These are phyloP conservation scores for Malus hybrid DNA, from an alignment of 331 rosid species.

Conservation along the genomic window DNA sequence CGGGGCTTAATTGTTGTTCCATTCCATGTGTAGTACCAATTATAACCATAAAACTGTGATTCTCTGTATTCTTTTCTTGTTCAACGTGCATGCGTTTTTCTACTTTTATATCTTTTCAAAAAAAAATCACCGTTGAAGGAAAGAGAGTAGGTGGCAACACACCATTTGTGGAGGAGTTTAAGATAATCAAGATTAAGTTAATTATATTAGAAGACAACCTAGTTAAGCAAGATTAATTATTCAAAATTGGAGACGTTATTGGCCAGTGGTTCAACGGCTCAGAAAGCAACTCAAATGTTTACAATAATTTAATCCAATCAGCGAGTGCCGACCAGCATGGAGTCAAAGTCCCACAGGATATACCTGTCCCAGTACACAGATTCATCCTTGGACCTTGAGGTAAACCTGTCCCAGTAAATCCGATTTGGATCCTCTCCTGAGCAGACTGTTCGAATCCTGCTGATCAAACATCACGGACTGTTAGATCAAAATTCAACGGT, in stretches of 20 bases:
- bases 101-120: background rate
- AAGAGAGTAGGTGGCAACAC: background rate
- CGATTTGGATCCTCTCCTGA: too few relatives aligned
- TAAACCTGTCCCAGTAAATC: background rate
- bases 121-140: background rate
- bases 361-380: background rate
- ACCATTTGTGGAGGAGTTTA: background rate
- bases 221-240: background rate
- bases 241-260: too few relatives aligned
- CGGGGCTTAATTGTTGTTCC: background rate
- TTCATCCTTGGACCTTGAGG: background rate
- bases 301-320: background rate
- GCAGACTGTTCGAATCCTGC: too few relatives aligned
- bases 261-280: background rate
- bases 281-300: background rate
- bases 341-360: background rate
- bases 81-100: background rate
- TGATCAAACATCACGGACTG: too few relatives aligned
- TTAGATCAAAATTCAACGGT: too few relatives aligned
- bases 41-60: too few relatives aligned
- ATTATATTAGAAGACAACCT: background rate
- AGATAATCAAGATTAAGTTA: background rate
- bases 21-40: too few relatives aligned
- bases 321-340: background rate
- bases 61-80: constrained; percentile 22